Percentiles rank a stretch among this genome's conserved stretches.
Conservation (phyloP, 345 rosid genomes). For the Diplotaxis tenuifolia region DNA sequence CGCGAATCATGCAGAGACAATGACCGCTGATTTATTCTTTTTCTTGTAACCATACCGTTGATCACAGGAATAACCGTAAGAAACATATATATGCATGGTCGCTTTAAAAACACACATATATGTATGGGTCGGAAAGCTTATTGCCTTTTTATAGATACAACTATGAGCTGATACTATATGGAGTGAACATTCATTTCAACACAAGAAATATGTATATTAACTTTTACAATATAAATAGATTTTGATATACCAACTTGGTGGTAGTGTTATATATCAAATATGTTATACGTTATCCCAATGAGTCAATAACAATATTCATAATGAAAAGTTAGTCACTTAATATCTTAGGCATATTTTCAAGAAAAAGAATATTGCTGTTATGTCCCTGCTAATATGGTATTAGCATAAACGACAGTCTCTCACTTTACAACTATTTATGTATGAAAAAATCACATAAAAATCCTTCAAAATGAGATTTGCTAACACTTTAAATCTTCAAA, state of each 20-base stretch:
- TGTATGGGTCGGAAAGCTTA: too few species aligned
- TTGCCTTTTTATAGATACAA: neutral
- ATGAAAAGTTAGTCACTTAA: neutral
- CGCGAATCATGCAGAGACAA: slow-evolving; percentile 31
- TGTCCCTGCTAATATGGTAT: neutral
- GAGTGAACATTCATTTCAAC: neutral
- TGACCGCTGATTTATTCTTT: slow-evolving; percentile 21
- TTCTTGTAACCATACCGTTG: slow-evolving; percentile 16
- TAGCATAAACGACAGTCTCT: neutral
- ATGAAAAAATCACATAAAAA: too few species aligned
- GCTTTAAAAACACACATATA: too few species aligned
- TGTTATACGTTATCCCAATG: too few species aligned
- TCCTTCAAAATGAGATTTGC: too few species aligned
- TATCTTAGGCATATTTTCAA: neutral
- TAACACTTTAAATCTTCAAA: too few species aligned
- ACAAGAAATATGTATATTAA: neutral
- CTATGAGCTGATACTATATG: neutral
- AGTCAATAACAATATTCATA: neutral
- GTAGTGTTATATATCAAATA: too few species aligned
- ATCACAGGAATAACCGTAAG: slow-evolving; percentile 25
- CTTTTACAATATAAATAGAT: too few species aligned
- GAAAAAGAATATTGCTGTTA: neutral
- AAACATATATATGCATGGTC: too few species aligned
- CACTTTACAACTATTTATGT: neutral
- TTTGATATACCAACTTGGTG: too few species aligned